phyloP scores from a whole-genome alignment of 257 asterid species.

The Coffea eugenioides region DNA sequence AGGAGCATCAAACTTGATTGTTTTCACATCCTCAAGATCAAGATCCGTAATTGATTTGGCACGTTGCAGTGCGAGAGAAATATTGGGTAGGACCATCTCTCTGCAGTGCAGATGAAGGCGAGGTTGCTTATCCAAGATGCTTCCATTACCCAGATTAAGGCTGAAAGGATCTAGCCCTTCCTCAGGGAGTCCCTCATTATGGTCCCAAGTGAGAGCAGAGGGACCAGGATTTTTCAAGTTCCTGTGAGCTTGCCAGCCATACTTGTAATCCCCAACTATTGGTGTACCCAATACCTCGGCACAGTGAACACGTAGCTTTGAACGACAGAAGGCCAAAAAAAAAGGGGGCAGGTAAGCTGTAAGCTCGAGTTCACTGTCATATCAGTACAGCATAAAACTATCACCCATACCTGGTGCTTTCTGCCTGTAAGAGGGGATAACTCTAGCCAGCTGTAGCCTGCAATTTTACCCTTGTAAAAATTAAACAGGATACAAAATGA shows the following conservation, averaged over 20 bases:
- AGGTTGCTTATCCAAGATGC: slow-evolving; percentile 56
- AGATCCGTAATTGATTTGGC: slow-evolving; percentile 30
- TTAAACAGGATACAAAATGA: not conserved
- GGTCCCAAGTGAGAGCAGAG: slow-evolving; percentile 24
- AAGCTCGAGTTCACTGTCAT: not conserved
- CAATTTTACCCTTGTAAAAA: slow-evolving; percentile 19
- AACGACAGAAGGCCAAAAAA: slow-evolving; percentile 8
- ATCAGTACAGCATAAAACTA: not conserved
- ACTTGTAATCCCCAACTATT: slow-evolving; percentile 89
- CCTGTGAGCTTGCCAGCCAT: slow-evolving; percentile 92
- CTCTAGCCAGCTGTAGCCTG: slow-evolving; percentile 92
- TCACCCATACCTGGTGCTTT: slow-evolving; percentile 76
- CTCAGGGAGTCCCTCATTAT: slow-evolving; percentile 20
- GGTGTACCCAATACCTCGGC: slow-evolving; percentile 98
- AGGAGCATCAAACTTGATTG: slow-evolving; percentile 56
- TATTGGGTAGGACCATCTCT: slow-evolving; percentile 70
- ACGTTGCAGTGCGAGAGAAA: slow-evolving; percentile 46
- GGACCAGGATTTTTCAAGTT: slow-evolving; percentile 38
- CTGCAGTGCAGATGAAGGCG: slow-evolving; percentile 90
- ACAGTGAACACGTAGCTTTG: slow-evolving; percentile 89
- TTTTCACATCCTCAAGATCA: slow-evolving; percentile 32
- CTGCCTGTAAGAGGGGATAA: slow-evolving; percentile 87
- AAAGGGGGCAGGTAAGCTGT: slow-evolving; percentile 1
- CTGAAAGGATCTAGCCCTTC: slow-evolving; percentile 28
- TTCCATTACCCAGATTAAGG: slow-evolving; percentile 57